These are phyloP conservation scores for Plasmopara viticola DNA, from an alignment of 352 stramenopile species.

Conservation along the genomic window DNA sequence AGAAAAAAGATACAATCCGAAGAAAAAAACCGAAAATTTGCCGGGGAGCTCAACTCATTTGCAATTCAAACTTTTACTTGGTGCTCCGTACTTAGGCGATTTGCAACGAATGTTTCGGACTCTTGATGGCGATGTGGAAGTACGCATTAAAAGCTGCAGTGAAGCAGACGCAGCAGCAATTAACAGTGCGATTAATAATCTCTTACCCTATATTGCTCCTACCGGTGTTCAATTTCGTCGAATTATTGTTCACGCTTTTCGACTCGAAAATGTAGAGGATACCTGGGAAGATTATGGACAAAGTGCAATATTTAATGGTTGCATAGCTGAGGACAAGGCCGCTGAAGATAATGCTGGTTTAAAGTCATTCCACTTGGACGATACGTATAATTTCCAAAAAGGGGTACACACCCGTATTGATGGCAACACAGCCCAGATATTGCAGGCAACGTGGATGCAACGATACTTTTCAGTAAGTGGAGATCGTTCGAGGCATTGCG, in stretches of 20 bases:
- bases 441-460: slow-evolving; percentile 41
- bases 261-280: slow-evolving; percentile 34
- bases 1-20: slow-evolving; percentile 7
- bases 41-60: slow-evolving; percentile 5
- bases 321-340: slow-evolving; percentile 1
- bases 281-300: slow-evolving; percentile 55
- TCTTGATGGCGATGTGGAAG: slow-evolving; percentile 15
- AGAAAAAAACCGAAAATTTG: not conserved
- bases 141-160: slow-evolving; percentile 16
- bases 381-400: slow-evolving; percentile 32
- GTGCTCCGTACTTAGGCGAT: slow-evolving; percentile 39
- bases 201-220: slow-evolving; percentile 4
- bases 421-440: slow-evolving; percentile 49
- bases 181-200: slow-evolving; percentile 14
- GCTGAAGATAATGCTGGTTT: not conserved
- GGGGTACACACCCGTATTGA: slow-evolving; percentile 28
- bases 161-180: slow-evolving; percentile 13
- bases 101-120: slow-evolving; percentile 35
- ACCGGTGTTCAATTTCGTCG: slow-evolving; percentile 17
- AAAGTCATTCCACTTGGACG: slow-evolving; percentile 29
- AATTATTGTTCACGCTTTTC: slow-evolving; percentile 36
- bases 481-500: slow-evolving; percentile 31
- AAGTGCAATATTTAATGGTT: slow-evolving; percentile 31
- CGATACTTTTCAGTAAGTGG: slow-evolving; percentile 37
- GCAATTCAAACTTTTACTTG: slow-evolving; percentile 19